Base-by-base conservation (phyloP, 1,284 basidiomycete genomes). In the Hemileia vastatrix region DNA sequence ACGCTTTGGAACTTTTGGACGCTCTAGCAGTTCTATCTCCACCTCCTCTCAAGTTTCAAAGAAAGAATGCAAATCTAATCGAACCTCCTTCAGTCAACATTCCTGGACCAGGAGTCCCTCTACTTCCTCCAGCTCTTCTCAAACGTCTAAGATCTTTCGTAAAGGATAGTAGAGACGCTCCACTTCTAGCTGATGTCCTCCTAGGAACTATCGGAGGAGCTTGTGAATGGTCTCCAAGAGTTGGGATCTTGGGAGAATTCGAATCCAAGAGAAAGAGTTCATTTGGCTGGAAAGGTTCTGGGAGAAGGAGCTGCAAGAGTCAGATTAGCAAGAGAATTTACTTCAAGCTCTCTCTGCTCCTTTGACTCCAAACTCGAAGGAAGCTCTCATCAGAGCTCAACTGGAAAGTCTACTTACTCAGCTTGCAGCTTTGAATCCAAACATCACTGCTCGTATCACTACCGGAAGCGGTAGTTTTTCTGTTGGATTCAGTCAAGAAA, bases 121-220 rank as follows among this genome's bases (percentile, higher is more conserved):
- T 74, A 15, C 48, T 75, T 32, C 73, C 73, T 21, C 62, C 71
- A 1, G 61, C 57, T 27, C 56, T 75, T 19, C 65, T 71, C 47
- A 67, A 68, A 54, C 67, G 69, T 57, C 63, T 75, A 4, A 65
- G 66, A 18, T 59, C 65, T 44, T 70, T 72, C 23, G 67, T 75
- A 58, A 64, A 66, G 32, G 70, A 72, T 36, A 66, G 66, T 36
- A 66, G 69, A 21, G 70, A 69, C 36, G 67, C 66, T 4, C 67
- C 63, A 1, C 59, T 73, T 18, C 64, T 75, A 1, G 68, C 73
- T 52, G 73, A 75, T 49, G 66, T 75, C 33, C 64, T 74, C 31
- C 63, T 72, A 11, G 73, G 73, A 18, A 68, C 69, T 1, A 66
- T 75, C 19, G 73, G 73, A 6, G 73, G 73, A 43, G 69, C 73